Conservation (phyloP, 1,284 basidiomycete species). For the Ustilago xerochloae region DNA sequence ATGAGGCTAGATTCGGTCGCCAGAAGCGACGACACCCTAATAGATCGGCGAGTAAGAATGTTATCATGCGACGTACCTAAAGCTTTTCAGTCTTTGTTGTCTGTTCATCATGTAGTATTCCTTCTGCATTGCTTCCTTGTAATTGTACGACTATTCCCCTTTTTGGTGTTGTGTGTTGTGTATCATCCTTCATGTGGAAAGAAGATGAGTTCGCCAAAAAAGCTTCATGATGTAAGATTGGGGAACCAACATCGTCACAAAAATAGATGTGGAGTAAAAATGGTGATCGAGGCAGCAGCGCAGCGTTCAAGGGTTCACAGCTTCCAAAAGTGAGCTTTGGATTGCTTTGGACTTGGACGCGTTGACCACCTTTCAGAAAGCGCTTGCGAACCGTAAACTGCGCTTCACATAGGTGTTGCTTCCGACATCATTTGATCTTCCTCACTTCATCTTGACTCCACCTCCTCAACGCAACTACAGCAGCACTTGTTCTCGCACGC, state of each 20-base stretch:
- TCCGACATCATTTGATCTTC: constrained; percentile 1
- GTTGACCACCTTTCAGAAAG: constrained; percentile 18
- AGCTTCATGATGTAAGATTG: constrained; percentile 1
- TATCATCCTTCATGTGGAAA: background rate
- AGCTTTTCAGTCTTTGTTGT: background rate
- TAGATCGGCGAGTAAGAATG: constrained; percentile 65
- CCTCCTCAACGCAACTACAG: background rate
- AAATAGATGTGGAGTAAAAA: constrained; percentile 14
- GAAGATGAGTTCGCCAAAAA: background rate
- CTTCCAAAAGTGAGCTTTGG: background rate
- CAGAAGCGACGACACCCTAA: constrained; percentile 56
- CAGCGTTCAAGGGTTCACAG: background rate
- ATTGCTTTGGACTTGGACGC: too few relatives aligned
- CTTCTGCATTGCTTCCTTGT: background rate
- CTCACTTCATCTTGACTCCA: background rate
- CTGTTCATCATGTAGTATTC: background rate
- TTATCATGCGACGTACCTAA: constrained; percentile 48
- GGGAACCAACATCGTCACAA: background rate
- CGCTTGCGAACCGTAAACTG: background rate
- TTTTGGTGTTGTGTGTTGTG: background rate
- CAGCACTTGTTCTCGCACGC: background rate
- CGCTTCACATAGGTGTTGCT: constrained; percentile 16
- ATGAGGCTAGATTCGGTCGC: constrained; percentile 74
- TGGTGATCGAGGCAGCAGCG: constrained; percentile 10
- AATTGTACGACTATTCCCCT: constrained; percentile 18